Base-by-base conservation (phyloP, 768 basidiomycete species). In the Auricularia sp. region DNA sequence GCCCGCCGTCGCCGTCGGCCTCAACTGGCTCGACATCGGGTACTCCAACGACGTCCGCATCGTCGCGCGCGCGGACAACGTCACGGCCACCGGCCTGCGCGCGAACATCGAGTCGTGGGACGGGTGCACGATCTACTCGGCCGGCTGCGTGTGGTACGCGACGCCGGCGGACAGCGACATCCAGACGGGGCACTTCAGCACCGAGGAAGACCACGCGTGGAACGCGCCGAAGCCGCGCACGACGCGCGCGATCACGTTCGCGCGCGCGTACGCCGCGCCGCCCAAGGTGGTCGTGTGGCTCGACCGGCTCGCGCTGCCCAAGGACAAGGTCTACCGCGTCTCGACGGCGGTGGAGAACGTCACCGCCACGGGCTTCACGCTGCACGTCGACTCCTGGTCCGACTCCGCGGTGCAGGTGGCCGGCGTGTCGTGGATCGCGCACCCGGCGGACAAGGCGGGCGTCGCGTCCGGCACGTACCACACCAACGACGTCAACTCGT, bases 301-400 rank as follows among this genome's bases (percentile, higher is more conserved):
- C 35, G 59, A 33, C 21, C 21, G 54, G 37, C 21, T 66, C 34
- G 65, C 66, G 37, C 3, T 65, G 18, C n/a, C 21, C 24, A 45
- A n/a, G 34, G 36, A 35, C 24, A 16, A 29, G 24, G 63, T 56
- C 59, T 67, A 44, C 3, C 64, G 66, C 42, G 45, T 58, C 33
- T 44, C 14, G 11, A 34, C 63, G 16, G 6, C n/a, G 7, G 54
- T 11, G 18, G 4, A 47, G 29, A 35, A 64, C 45, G 37, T 66
- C 63, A 62, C 66, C 36, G n/a, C 54, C 47, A 54, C 39, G 16
- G 65, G 65, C 34, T 66, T 64, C 47, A 64, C 63, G 29, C 44
- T 66, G n/a, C 64, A 66, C 51, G 21, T 66, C 65, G 63, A 66
- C 34, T 65, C 65, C 11, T 66, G 65, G 65, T 13, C 42, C 63